Base-by-base conservation (phyloP, 306 rosid genomes). In the Medicago ruthenica region DNA sequence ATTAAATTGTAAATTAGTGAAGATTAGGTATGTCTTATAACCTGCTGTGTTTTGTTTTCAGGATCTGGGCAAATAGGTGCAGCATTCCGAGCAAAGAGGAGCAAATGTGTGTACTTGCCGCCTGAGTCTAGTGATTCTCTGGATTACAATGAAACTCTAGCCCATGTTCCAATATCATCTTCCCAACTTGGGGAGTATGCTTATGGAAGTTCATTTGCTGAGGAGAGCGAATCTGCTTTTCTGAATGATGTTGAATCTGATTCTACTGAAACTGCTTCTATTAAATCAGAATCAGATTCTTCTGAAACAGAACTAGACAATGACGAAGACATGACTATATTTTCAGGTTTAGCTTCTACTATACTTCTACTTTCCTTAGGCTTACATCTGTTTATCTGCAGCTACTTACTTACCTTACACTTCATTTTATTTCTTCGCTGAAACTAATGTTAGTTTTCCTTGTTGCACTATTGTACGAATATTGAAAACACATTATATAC, bases 111-210 rank as follows among this genome's bases (percentile, higher is more conserved):
- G 54, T 87, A 90, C 83, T 18, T 88, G 67, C 91, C 92, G 40
- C 82, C 89, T 21, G 97, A 92, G 67, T 92, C 88, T 83, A 83
- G 89, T 82, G 96, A 90, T 82, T 95, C 97, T 24, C 79, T 92
- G 68, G 96, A 87, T 67, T 83, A 82, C 74, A 91, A 82, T 80
- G 92, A 87, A 77, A 53, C 83, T 82, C 78, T 76, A 64, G 63
- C 86, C 71, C 88, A 82, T 77, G 67, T 80, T 73, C 96, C 86
- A 71, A 79, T 80, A 74, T 53, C 93, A 62, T 76, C 87, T 78
- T 83, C 89, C 67, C 91, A 87, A 14, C 71, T 71, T 41, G 91
- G 68, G 44, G 81, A 86, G 70, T 79, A 58, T 81, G 71, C 78
- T 63, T 83, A 83, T 78, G 79, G 83, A 20, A 78, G 81, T 78